Evolutionary conservation across 345 rosid genomes (phyloP).

Genomic region (Leavenworthia alabamica): DNA sequence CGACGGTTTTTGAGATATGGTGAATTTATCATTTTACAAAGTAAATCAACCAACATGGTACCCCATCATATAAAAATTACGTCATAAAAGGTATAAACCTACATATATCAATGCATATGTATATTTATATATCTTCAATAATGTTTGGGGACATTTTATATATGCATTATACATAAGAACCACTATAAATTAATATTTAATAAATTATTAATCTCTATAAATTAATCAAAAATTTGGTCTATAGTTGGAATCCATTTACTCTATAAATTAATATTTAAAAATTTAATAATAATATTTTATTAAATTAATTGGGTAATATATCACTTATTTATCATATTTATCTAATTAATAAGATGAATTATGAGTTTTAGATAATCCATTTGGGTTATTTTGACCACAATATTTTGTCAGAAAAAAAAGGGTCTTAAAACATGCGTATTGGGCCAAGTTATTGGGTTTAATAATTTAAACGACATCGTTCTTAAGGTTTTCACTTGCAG

Average conservation of each 20-base stretch:
- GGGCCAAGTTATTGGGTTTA: constrained; percentile 2
- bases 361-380: too few species aligned
- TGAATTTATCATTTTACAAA: constrained; percentile 12
- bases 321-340: too few species aligned
- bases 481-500: neutral
- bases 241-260: too few species aligned
- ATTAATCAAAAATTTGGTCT: too few species aligned
- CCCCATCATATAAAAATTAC: constrained; percentile 24
- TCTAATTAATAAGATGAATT: too few species aligned
- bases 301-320: too few species aligned
- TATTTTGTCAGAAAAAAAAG: neutral
- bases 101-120: neutral
- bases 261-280: too few species aligned
- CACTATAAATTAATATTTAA: too few species aligned
- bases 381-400: too few species aligned
- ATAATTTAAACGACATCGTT: neutral
- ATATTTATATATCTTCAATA: neutral
- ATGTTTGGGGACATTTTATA: constrained; percentile 10
- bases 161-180: constrained; percentile 15
- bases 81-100: too few species aligned
- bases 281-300: too few species aligned
- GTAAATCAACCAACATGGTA: constrained; percentile 10
- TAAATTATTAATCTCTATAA: too few species aligned
- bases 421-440: neutral
- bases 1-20: constrained; percentile 23